phyloP scores from a whole-genome alignment of 2,329 filamentous ascomycete genomes.

The Beauveria varroae region DNA sequence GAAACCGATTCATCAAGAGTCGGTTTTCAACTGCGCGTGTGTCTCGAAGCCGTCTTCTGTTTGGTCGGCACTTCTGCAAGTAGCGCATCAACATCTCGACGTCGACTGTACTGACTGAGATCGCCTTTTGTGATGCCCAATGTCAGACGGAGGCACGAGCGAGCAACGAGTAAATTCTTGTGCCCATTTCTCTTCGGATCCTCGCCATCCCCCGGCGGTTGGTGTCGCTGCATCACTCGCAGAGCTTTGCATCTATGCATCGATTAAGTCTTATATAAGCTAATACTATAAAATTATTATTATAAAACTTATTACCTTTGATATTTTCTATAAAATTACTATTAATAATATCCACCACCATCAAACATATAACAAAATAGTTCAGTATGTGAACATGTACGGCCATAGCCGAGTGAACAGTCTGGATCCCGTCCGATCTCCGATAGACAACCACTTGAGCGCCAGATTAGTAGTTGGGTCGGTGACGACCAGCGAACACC shows the following conservation, averaged over 20 bases:
- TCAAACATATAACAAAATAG: no score
- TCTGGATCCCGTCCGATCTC: no score
- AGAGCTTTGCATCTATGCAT: slow-evolving; percentile 16
- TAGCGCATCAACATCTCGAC: background rate
- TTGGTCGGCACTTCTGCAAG: background rate
- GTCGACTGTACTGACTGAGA: background rate
- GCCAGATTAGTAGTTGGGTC: no score
- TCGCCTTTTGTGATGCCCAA: background rate
- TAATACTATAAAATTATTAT: no score
- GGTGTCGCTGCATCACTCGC: slow-evolving; percentile 4
- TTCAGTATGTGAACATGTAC: no score
- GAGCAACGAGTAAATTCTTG: background rate
- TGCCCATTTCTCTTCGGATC: background rate
- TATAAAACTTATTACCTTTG: no score
- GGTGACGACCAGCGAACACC: no score
- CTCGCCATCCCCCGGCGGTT: background rate
- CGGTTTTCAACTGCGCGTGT: background rate
- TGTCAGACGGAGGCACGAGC: background rate
- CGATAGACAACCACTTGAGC: no score
- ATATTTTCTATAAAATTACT: no score
- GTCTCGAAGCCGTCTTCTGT: background rate
- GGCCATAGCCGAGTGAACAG: no score
- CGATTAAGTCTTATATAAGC: no score
- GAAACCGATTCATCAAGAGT: background rate
- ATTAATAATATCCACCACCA: no score